Base-by-base conservation (phyloP, 2,329 filamentous ascomycete genomes). In the Fusarium newnesense region DNA sequence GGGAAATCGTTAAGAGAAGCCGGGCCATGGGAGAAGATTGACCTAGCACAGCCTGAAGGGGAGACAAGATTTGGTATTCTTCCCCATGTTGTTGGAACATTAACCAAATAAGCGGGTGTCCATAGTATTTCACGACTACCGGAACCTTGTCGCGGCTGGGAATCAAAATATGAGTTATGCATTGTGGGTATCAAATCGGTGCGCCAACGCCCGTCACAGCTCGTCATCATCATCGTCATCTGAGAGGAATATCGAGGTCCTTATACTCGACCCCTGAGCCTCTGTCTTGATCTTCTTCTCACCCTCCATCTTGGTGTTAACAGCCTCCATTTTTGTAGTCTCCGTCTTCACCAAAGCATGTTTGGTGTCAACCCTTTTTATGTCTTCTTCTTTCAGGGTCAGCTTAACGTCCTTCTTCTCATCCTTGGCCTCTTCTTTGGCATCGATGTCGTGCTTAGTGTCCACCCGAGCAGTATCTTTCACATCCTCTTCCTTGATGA, bases 11-110 rank as follows among this genome's bases (percentile, higher is more conserved):
- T 90, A n/a, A 81, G 80, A 34, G 81, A 85, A 40, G 87, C 85
- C 15, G 88, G 87, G 0, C 79, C 83, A 0, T 90, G 88, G 87
- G 79, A 82, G 9, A 80, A 82, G 11, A 76, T 89, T 15, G 87
- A 90, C 67, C 74, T 90, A 9, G 81, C 70, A 1, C 82, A 82
- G 61, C 84, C 84, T 0, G 70, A 75, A 0, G 79, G 75, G 4
- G 84, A 88, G 73, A 79, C 79, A 6, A 85, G 84, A 80, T 87
- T 82, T 57, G 72, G 81, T 2, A 67, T 79, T 5, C 68, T 88
- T 19, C 88, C 88, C 32, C 87, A 89, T 58, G 77, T 87, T n/a
- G 69, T 85, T 24, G 88, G 88, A 7, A 84, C 85, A 1, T 78
- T 89, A 58, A 88, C 85, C 1, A 90, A 90, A 67, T 89, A 77